These are phyloP conservation scores for Fusarium subtropicale DNA, from an alignment of 2,329 filamentous ascomycete genomes.

Conservation along the genomic window DNA sequence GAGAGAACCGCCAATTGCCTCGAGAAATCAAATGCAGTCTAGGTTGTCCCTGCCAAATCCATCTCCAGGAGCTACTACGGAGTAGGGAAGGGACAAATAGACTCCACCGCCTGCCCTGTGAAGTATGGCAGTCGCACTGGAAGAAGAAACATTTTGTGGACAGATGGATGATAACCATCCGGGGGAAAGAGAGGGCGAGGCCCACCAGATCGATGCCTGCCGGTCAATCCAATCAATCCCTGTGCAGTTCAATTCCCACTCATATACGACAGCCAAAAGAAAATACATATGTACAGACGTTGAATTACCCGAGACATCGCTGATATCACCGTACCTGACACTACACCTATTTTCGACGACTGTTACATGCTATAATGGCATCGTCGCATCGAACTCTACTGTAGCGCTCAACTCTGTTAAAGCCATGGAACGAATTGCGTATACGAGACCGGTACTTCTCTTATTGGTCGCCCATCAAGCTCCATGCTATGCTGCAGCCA, in stretches of 20 bases:
- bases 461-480: constrained; percentile 25
- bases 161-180: constrained; percentile 2
- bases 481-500: not conserved
- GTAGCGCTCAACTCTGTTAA: not conserved
- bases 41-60: not conserved
- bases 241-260: constrained; percentile 22
- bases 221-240: constrained; percentile 14
- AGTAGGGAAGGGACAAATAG: not conserved
- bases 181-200: constrained; percentile 14
- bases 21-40: not conserved
- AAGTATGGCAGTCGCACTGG: not conserved
- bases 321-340: constrained; percentile 4
- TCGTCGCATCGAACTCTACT: constrained; percentile 8
- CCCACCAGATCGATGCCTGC: constrained; percentile 26
- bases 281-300: not conserved
- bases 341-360: not conserved
- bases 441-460: constrained; percentile 17
- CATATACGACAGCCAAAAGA: not conserved
- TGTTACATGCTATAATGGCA: constrained; percentile 7
- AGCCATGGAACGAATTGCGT: not conserved
- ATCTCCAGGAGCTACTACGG: not conserved
- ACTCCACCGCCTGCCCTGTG: constrained; percentile 20
- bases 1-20: not conserved
- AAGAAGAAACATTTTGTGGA: constrained; percentile 40
- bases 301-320: constrained; percentile 20